phyloP scores from a whole-genome alignment of 2,329 filamentous ascomycete species.

The Cylindrodendrum hubeiense region DNA sequence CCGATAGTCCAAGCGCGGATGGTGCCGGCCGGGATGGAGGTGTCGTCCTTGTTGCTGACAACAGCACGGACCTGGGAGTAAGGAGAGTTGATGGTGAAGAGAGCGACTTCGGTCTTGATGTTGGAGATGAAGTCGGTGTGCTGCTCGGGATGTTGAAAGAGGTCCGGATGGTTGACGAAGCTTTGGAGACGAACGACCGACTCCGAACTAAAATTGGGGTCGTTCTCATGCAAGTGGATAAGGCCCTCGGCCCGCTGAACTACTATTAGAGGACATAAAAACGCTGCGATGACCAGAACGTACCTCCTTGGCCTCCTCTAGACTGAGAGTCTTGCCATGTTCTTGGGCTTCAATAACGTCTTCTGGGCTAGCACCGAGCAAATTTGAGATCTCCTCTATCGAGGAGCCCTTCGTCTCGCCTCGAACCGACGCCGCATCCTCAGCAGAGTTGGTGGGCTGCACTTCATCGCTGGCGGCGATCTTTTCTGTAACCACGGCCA shows the following conservation, averaged over 20 bases:
- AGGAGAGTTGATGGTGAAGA: constrained; percentile 66
- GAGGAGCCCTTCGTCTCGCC: no score
- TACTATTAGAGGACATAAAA: not conserved
- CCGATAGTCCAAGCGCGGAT: constrained; percentile 66
- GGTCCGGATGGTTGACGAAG: constrained; percentile 37
- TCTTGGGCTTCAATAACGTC: no score
- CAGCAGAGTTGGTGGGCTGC: no score
- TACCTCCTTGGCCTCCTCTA: no score
- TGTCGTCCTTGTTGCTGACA: constrained; percentile 66
- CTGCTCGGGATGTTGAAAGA: constrained; percentile 53
- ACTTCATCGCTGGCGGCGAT: no score
- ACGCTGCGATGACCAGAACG: no score
- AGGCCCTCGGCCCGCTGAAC: constrained; percentile 29
- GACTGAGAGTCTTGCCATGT: no score
- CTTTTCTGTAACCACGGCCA: no score
- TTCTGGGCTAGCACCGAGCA: no score
- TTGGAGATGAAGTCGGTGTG: constrained; percentile 58
- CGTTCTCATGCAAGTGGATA: constrained; percentile 34
- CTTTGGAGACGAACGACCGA: constrained; percentile 28
- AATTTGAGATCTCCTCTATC: no score
- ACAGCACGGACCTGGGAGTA: constrained; percentile 68
- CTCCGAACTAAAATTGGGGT: constrained; percentile 39
- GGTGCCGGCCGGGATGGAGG: constrained; percentile 62
- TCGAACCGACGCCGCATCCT: no score
- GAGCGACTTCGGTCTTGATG: constrained; percentile 65